Evolutionary conservation across 2,329 filamentous ascomycete species (phyloP).

Genomic region (Fusarium sp.): DNA sequence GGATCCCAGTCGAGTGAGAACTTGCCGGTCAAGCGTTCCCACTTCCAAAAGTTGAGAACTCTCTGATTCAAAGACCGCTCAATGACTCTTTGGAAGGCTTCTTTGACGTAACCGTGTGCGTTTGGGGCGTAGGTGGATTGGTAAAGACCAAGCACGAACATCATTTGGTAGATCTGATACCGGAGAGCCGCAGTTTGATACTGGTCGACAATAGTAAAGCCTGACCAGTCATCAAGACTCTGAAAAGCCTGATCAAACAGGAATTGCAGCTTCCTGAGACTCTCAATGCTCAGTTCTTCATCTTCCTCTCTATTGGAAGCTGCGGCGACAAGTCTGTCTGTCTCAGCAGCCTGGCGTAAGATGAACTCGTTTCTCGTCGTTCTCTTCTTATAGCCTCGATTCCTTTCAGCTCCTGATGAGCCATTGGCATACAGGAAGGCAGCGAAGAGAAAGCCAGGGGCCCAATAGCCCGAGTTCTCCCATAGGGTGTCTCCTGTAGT

Average conservation of each 20-base stretch:
- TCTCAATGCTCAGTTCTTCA: background rate
- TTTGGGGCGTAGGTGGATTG: background rate
- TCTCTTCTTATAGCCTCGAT: background rate
- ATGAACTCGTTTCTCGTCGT: background rate
- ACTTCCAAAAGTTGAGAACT: background rate
- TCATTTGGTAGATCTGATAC: background rate
- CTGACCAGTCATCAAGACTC: background rate
- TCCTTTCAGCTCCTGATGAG: rapidly evolving
- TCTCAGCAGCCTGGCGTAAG: background rate
- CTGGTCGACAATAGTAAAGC: background rate
- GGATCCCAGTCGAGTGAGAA: background rate
- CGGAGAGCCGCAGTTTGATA: background rate
- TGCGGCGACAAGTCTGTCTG: background rate
- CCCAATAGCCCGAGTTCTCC: background rate
- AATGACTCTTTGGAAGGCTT: background rate
- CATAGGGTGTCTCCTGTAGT: background rate
- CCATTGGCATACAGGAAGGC: rapidly evolving
- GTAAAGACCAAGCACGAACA: background rate
- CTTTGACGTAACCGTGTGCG: background rate
- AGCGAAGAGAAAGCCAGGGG: background rate
- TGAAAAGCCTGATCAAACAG: background rate
- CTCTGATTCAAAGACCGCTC: background rate
- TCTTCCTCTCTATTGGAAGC: background rate
- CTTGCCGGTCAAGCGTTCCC: background rate
- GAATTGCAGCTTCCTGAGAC: background rate